Base-by-base conservation (phyloP, 2,329 filamentous ascomycete genomes). In the Fusarium euwallaceae region DNA sequence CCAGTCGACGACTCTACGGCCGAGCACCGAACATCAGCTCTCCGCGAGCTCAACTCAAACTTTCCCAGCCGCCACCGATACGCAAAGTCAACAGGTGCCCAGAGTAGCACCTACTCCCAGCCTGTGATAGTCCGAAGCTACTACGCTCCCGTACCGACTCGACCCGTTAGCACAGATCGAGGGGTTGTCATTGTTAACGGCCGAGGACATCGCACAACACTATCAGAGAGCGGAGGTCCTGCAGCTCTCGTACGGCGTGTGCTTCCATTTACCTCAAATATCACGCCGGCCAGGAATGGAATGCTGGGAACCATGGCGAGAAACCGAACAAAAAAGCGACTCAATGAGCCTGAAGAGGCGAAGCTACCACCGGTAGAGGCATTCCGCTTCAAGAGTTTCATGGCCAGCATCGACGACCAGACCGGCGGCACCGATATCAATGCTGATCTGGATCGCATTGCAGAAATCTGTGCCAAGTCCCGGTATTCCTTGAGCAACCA, bases 51-150 rank as follows among this genome's bases (percentile, higher is more conserved):
- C 70, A 92, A 89, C 81, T 86, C 83, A 77, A 87, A 87, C 75
- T 90, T 89, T 67, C 88, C 89, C 7, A 89, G 87, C 61, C 86
- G 87, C 53, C 89, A 88, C 78, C 87, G 86, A 72, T 90, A 88
- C 83, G 84, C 88, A 69, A 88, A 90, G 80, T 88, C 88, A 27
- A 87, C 87, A 14, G 87, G 88, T 12, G 86, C 89, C 20, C 85
- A 88, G 77, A 90, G 83, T 81, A 89, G 85, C 73, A 91, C 89
- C 43, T 91, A 90, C 78, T 91, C 88, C 4, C 89, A 92, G 71
- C 91, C 91, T n/a, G 89, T 92, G 66, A 88, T 92, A 43, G 91
- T 92, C 27, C 87, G 90, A 67, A 92, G 90, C 59, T 92, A 92
- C 78, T 90, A 88, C 51, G 87, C 88, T 2, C 86, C 83, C 12